Percentiles rank a stretch among this genome's conserved stretches.
phyloP scores from a whole-genome alignment of 1,284 basidiomycete species.

The Ustilago nuda region DNA sequence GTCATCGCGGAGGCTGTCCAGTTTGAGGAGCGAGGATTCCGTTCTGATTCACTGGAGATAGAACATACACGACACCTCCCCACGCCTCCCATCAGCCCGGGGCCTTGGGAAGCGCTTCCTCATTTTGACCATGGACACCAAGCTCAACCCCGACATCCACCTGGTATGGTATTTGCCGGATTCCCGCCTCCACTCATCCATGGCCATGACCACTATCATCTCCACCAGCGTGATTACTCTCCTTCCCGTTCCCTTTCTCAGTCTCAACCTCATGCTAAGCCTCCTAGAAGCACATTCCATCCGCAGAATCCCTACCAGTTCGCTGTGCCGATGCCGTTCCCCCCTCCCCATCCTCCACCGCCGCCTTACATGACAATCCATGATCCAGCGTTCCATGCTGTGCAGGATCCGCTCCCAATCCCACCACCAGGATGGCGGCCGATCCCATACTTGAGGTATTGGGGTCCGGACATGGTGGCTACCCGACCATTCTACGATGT shows the following conservation, averaged over 20 bases:
- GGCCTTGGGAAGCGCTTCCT: not conserved
- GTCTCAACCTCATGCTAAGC: no score
- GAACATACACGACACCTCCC: not conserved
- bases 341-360: not conserved
- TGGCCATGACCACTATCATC: no score
- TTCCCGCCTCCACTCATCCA: not conserved
- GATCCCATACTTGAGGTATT: constrained; percentile 26
- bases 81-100: not conserved
- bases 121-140: not conserved
- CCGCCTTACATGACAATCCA: not conserved
- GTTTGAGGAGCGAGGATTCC: not conserved
- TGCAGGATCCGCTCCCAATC: not conserved
- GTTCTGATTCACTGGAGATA: not conserved
- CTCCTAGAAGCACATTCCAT: no score
- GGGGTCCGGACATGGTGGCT: constrained; percentile 24
- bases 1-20: not conserved
- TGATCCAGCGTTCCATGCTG: constrained; percentile 8
- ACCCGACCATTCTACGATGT: constrained; percentile 23
- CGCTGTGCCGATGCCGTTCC: not conserved
- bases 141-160: not conserved
- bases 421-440: constrained; percentile 7
- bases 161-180: not conserved
- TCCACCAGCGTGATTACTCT: no score
- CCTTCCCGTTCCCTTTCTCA: no score
- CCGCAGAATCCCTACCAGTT: no score